Percentiles rank a stretch among this genome's conserved stretches.
Evolutionary conservation across 2,329 filamentous ascomycete species (phyloP).

Genomic region (Parafenestella ontariensis): DNA sequence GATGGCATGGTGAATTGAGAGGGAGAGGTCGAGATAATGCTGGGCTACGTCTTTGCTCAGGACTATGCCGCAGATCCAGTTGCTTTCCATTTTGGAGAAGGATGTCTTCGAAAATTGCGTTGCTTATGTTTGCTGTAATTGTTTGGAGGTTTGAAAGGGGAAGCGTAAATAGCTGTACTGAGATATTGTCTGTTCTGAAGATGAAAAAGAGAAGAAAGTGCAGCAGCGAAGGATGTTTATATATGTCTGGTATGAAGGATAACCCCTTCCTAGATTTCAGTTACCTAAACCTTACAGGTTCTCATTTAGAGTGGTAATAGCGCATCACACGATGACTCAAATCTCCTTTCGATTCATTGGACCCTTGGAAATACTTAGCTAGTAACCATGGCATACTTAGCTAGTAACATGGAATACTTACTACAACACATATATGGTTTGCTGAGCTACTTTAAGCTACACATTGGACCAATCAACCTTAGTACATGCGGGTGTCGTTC

Average conservation of each 20-base stretch:
- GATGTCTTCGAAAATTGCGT: neutral
- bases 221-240: neutral
- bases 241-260: no score
- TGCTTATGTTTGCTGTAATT: neutral
- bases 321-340: neutral
- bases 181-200: neutral
- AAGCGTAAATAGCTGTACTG: neutral
- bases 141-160: neutral
- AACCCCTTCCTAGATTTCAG: no score
- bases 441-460: neutral
- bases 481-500: neutral
- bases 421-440: no score
- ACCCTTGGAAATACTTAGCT: neutral
- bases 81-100: conserved; percentile 3
- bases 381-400: no score
- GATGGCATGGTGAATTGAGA: neutral
- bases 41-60: neutral
- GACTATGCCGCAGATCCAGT: conserved; percentile 1
- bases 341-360: neutral
- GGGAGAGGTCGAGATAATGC: neutral
- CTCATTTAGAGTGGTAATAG: no score
- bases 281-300: no score
- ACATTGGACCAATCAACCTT: neutral
- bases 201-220: neutral
- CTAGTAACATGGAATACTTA: no score